Percentiles rank a stretch among this genome's conserved stretches.
phyloP scores from a whole-genome alignment of 805 yeast species.

The Nakazawaea molendinolei region DNA sequence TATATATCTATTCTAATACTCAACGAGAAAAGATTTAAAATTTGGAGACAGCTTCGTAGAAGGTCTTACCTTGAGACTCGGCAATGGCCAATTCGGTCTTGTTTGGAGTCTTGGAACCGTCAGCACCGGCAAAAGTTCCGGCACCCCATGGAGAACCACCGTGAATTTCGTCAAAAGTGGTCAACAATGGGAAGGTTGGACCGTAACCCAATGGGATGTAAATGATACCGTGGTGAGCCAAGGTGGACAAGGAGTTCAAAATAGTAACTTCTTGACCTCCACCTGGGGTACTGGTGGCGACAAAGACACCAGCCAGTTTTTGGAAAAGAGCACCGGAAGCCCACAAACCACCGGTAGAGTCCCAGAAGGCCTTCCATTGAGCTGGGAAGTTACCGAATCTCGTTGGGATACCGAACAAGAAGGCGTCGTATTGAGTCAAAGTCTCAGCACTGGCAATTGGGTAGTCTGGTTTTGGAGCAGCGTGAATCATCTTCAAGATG shows the following conservation, averaged over 20 bases:
- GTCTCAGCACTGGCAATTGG: conserved; percentile 60
- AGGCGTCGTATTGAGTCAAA: conserved; percentile 65
- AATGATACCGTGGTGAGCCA: conserved; percentile 76
- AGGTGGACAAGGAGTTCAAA: conserved; percentile 53
- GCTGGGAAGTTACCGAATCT: conserved; percentile 79
- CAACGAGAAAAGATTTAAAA: conserved; percentile 10
- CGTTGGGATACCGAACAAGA: conserved; percentile 81
- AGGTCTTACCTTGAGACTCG: conserved; percentile 59
- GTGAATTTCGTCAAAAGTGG: conserved; percentile 56
- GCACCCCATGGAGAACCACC: conserved; percentile 90
- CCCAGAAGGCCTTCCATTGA: conserved; percentile 74
- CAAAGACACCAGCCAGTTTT: conserved; percentile 69
- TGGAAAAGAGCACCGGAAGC: conserved; percentile 65
- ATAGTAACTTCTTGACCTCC: conserved; percentile 80
- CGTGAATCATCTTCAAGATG: conserved; percentile 48
- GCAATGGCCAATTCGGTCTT: conserved; percentile 60
- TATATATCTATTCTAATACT: not conserved
- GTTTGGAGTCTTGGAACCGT: conserved; percentile 67
- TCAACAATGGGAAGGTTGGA: conserved; percentile 44
- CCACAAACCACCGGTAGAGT: conserved; percentile 76
- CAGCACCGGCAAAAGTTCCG: conserved; percentile 69
- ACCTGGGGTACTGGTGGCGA: conserved; percentile 68
- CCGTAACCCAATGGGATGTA: conserved; percentile 76
- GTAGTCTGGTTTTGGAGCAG: conserved; percentile 54
- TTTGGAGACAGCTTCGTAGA: conserved; percentile 39